Evolutionary conservation across 345 rosid species (phyloP).

Genomic region (Populus alba): DNA sequence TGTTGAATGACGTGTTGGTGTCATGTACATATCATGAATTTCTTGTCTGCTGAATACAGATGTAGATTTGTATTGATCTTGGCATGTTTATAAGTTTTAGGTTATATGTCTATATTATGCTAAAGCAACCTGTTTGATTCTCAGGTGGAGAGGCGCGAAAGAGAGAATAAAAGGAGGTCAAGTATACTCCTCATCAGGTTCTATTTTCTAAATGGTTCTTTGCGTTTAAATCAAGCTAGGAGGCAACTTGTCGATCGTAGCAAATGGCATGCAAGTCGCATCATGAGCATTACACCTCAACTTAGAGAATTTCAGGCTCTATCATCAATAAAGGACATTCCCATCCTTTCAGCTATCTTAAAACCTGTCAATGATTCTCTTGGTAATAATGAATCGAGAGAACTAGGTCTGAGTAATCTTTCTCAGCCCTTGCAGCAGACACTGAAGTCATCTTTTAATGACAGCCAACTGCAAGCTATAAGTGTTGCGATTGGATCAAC

Average conservation of each 20-base stretch:
- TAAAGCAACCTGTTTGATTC: slow-evolving; percentile 23
- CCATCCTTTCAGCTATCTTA: slow-evolving; percentile 69
- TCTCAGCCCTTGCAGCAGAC: slow-evolving; percentile 60
- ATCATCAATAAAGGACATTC: slow-evolving; percentile 67
- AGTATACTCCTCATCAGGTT: slow-evolving; percentile 68
- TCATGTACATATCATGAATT: background rate
- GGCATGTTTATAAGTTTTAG: background rate
- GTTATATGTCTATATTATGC: background rate
- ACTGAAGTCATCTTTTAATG: slow-evolving; percentile 77
- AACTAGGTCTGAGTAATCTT: slow-evolving; percentile 44
- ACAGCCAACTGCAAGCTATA: slow-evolving; percentile 84
- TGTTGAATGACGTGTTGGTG: background rate
- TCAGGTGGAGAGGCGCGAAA: slow-evolving; percentile 97
- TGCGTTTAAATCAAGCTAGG: slow-evolving; percentile 85
- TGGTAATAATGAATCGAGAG: slow-evolving; percentile 35
- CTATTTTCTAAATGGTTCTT: slow-evolving; percentile 75
- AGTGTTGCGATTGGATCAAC: slow-evolving; percentile 53
- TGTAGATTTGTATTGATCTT: background rate
- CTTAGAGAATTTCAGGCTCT: slow-evolving; percentile 93
- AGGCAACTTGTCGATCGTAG: slow-evolving; percentile 87
- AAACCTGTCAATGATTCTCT: slow-evolving; percentile 51
- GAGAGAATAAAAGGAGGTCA: slow-evolving; percentile 69
- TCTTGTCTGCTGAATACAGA: background rate
- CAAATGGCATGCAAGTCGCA: slow-evolving; percentile 91
- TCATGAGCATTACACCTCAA: slow-evolving; percentile 87